Evolutionary conservation across 495 filamentous ascomycete genomes (phyloP).

Genomic region (Aspergillus indologenus): DNA sequence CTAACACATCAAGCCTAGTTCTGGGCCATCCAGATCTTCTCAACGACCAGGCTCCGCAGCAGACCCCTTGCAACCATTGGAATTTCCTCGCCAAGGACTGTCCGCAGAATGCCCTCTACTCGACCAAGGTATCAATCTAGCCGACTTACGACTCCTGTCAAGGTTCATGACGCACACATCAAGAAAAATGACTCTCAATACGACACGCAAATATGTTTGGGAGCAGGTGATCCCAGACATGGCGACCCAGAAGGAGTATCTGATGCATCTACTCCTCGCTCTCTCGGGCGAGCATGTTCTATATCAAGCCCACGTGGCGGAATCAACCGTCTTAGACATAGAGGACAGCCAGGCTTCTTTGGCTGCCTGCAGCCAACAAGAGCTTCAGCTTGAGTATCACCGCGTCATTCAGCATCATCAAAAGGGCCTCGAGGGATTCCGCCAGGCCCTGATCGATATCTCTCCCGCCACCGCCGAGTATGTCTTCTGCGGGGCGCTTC

Average conservation of each 20-base stretch:
- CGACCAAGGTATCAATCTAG: background rate
- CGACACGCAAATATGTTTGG: background rate
- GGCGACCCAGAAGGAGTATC: background rate
- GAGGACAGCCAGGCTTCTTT: background rate
- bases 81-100: background rate
- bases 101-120: background rate
- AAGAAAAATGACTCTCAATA: background rate
- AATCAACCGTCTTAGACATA: background rate
- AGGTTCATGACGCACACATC: conserved; percentile 1
- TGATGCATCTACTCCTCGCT: conserved; percentile 8
- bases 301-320: background rate
- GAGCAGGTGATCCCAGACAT: conserved; percentile 1
- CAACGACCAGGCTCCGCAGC: background rate
- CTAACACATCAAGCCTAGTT: background rate
- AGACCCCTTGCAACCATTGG: background rate
- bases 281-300: conserved; percentile 2
- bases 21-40: background rate
- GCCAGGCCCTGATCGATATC: background rate
- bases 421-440: background rate
- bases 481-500: background rate
- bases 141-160: background rate
- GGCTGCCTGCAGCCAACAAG: background rate
- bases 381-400: background rate
- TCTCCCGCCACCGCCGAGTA: background rate
- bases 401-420: conserved; percentile 5